Percentiles rank a stretch among this genome's conserved stretches.
Evolutionary conservation across 2,329 filamentous ascomycete genomes (phyloP).

Genomic region (Waltergamsia citrina): DNA sequence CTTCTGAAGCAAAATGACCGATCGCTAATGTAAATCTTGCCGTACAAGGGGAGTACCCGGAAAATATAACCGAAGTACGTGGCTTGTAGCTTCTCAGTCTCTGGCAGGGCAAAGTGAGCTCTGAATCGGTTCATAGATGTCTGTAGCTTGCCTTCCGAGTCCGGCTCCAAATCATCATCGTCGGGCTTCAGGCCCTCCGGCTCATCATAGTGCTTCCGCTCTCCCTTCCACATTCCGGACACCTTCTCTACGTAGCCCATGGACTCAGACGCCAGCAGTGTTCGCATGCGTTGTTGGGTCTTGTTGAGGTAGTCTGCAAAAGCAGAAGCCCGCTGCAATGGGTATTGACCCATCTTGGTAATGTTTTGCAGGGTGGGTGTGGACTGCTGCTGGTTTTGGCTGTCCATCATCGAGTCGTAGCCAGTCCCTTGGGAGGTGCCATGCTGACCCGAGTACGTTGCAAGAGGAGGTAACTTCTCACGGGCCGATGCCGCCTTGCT

Average conservation of each 20-base stretch:
- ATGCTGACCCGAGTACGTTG: constrained; percentile 1
- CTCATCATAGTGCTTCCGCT: constrained; percentile 77
- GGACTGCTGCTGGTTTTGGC: constrained; percentile 4
- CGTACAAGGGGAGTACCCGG: constrained; percentile 82
- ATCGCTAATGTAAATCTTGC: constrained; percentile 91
- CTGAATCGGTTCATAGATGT: constrained; percentile 74
- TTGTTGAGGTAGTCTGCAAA: constrained; percentile 76
- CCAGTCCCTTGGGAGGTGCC: background rate
- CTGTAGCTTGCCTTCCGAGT: constrained; percentile 55
- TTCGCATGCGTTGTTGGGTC: constrained; percentile 73
- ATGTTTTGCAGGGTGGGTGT: constrained; percentile 39
- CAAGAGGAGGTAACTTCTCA: constrained; percentile 1
- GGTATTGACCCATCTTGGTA: constrained; percentile 59
- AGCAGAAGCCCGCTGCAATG: constrained; percentile 72
- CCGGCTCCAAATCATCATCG: constrained; percentile 44
- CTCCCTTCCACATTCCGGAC: constrained; percentile 92
- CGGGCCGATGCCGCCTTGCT: background rate
- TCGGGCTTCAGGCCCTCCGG: constrained; percentile 40
- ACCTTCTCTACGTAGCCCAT: constrained; percentile 97
- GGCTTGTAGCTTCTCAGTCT: constrained; percentile 73
- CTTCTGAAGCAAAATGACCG: constrained; percentile 88
- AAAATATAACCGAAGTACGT: constrained; percentile 92
- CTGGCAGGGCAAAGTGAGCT: constrained; percentile 81
- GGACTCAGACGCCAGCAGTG: constrained; percentile 74
- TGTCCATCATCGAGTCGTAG: constrained; percentile 13